Evolutionary conservation across 257 asterid species (phyloP), one percentile per base, ranked within the genome.

Genomic region (Solanum medicagineum): DNA sequence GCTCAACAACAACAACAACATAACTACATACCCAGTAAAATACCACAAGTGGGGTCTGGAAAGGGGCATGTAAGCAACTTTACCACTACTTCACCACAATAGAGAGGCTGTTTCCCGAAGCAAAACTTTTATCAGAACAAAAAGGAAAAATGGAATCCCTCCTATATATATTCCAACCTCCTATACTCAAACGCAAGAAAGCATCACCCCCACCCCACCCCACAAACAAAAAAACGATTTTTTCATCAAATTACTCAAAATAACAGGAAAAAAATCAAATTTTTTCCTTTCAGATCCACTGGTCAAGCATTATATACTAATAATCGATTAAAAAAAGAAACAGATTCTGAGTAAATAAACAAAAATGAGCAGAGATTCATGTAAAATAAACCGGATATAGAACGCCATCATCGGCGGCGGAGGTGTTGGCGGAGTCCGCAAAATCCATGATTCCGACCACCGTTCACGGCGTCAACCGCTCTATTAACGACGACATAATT

Each of bases 391-490:
- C 90, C 89, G 80, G 87, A 42, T 85, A 77, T 80, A 75, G 49
- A 75, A 65, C 90, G 66, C 70, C 84, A 84, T 79, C 84, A 86
- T 84, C 84, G 14, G 81, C 14, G 66, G 88, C 24, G 74, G 90
- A 68, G 57, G 85, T 22, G 65, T 49, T 53, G 83, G 65, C 49
- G 83, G 65, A 53, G 66, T 79, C 63, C 10, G 24, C 62, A 77
- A 82, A 84, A 75, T 87, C 91, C 91, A 89, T 89, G 22, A 2
- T 53, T 77, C 53, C 62, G 80, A 81, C 85, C 62, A 68, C 86
- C 70, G 20, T 53, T 83, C 85, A 83, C 80, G 80, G 60, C 54
- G 66, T 84, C 68, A 77, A 77, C 83, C 47, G 63, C 63, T 51
- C 47, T 51, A 53, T 51, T 77, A 14, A 51, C 53, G 26, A 49